Evolutionary conservation across 1,284 basidiomycete genomes (phyloP).

Genomic region (Cryptococcus jaspeensis): DNA sequence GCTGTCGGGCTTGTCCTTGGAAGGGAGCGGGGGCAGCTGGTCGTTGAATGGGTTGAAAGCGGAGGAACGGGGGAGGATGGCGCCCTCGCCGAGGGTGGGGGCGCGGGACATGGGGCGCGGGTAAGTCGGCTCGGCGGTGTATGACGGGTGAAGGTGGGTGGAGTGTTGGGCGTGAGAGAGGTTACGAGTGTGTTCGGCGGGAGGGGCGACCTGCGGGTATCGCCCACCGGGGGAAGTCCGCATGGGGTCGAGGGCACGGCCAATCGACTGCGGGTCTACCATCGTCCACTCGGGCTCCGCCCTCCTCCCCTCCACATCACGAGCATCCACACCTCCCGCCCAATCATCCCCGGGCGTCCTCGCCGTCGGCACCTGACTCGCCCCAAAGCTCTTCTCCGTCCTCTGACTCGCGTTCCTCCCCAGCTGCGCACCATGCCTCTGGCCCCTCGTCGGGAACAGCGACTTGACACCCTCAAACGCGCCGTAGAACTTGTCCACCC

Average conservation of each 20-base stretch:
- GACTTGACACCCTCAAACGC: slow-evolving; percentile 21
- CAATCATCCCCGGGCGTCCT: slow-evolving; percentile 15
- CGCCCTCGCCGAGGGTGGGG: slow-evolving; percentile 22
- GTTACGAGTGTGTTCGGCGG: too few relatives aligned
- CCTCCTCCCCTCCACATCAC: neutral
- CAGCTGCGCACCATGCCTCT: slow-evolving; percentile 25
- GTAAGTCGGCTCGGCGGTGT: slow-evolving; percentile 13
- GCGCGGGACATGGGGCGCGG: slow-evolving; percentile 29
- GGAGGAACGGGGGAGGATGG: neutral
- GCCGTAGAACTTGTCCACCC: slow-evolving; percentile 35
- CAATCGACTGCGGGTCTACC: slow-evolving; percentile 20
- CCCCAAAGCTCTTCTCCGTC: slow-evolving; percentile 29
- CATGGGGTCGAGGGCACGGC: slow-evolving; percentile 13
- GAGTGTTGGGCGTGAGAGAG: too few relatives aligned
- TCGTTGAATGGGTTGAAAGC: slow-evolving; percentile 5
- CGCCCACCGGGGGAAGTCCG: slow-evolving; percentile 1
- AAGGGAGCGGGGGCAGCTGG: neutral
- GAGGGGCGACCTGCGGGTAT: slow-evolving; percentile 10
- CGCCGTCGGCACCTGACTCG: slow-evolving; percentile 19
- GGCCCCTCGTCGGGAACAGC: slow-evolving; percentile 30
- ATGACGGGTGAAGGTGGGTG: neutral
- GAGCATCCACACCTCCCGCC: neutral
- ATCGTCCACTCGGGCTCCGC: slow-evolving; percentile 15
- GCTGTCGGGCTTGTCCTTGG: slow-evolving; percentile 17
- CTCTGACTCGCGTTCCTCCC: slow-evolving; percentile 20